Evolutionary conservation across 2,329 filamentous ascomycete species (phyloP).

Genomic region (Aspergillus pseudoterreus): DNA sequence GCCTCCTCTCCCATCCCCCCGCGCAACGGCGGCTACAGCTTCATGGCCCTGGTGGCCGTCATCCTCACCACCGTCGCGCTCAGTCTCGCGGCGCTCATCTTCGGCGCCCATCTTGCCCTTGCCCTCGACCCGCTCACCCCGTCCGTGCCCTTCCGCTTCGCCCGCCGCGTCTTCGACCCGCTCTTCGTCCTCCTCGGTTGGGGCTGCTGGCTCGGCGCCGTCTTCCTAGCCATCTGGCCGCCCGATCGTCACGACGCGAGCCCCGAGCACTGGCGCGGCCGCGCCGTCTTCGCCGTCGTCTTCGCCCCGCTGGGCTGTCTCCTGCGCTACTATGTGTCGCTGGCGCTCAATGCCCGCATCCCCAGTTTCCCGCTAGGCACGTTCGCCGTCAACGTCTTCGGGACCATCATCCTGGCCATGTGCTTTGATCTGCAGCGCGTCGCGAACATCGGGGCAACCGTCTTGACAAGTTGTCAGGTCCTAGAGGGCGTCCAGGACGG

Average conservation of each 20-base stretch:
- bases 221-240: conserved; percentile 68
- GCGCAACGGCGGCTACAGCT: conserved; percentile 72
- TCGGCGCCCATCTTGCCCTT: conserved; percentile 72
- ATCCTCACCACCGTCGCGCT: conserved; percentile 68
- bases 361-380: conserved; percentile 78
- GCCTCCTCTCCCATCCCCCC: conserved; percentile 38
- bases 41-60: conserved; percentile 76
- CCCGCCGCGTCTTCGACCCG: conserved; percentile 62
- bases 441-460: conserved; percentile 37
- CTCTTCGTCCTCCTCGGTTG: conserved; percentile 61
- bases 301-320: conserved; percentile 81
- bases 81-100: conserved; percentile 64
- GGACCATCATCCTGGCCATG: conserved; percentile 71
- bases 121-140: conserved; percentile 58
- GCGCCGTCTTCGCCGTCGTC: conserved; percentile 70
- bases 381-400: conserved; percentile 75
- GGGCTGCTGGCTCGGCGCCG: conserved; percentile 73
- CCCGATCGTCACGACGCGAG: conserved; percentile 49
- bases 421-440: conserved; percentile 75
- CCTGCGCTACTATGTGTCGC: conserved; percentile 67
- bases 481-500: conserved; percentile 65
- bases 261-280: conserved; percentile 66
- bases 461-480: conserved; percentile 60
- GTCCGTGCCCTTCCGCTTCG: conserved; percentile 55
- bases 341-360: conserved; percentile 65